Conservation (phyloP, 1,284 basidiomycete genomes). For the Pascua sp. region DNA sequence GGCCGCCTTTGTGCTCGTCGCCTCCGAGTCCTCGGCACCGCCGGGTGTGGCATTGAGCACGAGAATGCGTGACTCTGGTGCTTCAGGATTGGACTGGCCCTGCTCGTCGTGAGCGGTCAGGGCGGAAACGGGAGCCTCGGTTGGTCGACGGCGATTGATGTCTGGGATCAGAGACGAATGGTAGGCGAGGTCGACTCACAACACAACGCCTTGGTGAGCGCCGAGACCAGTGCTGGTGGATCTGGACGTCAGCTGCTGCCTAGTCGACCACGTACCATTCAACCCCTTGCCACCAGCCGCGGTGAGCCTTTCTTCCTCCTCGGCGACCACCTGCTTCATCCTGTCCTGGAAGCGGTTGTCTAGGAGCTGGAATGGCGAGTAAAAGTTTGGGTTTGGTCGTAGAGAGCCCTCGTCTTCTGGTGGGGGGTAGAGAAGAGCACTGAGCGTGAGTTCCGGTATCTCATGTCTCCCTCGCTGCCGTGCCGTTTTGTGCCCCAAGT, state of each 20-base stretch:
- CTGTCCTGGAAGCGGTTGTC: slow-evolving; percentile 63
- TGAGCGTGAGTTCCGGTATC: slow-evolving; percentile 4
- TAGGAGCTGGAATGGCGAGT: slow-evolving; percentile 66
- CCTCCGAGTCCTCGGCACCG: slow-evolving; percentile 14
- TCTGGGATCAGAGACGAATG: slow-evolving; percentile 54
- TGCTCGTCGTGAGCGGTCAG: slow-evolving; percentile 12
- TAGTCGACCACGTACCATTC: slow-evolving; percentile 27
- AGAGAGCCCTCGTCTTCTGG: slow-evolving; percentile 53
- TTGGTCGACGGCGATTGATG: slow-evolving; percentile 69
- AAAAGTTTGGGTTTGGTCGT: slow-evolving; percentile 61
- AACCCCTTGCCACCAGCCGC: slow-evolving; percentile 55
- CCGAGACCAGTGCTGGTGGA: slow-evolving; percentile 73
- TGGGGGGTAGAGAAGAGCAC: slow-evolving; percentile 36
- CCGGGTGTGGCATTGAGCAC: slow-evolving; percentile 83
- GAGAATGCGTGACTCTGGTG: slow-evolving; percentile 76
- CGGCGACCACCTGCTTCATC: slow-evolving; percentile 61
- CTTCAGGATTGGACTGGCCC: slow-evolving; percentile 19
- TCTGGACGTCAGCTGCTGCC: slow-evolving; percentile 22
- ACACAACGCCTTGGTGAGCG: slow-evolving; percentile 82
- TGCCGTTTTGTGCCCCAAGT: too few relatives aligned
- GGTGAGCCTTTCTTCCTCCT: slow-evolving; percentile 59
- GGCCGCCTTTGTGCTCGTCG: slow-evolving; percentile 51
- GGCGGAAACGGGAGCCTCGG: slow-evolving; percentile 37
- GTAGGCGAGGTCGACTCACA: slow-evolving; percentile 56
- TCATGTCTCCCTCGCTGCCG: too few relatives aligned